These are phyloP conservation scores for Aspergillus sp. DNA, from an alignment of 2,329 filamentous ascomycete species.

Conservation along the genomic window DNA sequence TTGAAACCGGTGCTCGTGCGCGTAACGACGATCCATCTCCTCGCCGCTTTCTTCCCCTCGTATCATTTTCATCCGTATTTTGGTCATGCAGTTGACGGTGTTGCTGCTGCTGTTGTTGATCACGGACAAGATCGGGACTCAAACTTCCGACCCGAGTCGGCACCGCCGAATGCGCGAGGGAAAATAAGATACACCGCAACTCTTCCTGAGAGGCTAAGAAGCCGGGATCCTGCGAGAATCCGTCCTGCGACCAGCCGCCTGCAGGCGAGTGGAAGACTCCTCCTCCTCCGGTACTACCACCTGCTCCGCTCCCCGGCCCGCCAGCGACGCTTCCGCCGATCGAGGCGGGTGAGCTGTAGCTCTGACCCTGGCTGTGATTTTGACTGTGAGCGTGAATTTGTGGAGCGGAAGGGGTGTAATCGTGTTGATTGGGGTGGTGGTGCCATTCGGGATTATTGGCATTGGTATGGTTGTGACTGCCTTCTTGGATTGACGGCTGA, in stretches of 20 bases:
- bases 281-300: neutral
- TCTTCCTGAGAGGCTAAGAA: slow-evolving; percentile 49
- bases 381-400: neutral
- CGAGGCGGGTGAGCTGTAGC: neutral
- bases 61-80: neutral
- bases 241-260: slow-evolving; percentile 28
- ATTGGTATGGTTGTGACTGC: neutral
- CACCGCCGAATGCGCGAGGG: slow-evolving; percentile 45
- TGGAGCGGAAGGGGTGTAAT: neutral
- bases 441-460: neutral
- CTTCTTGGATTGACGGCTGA: neutral
- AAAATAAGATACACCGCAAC: slow-evolving; percentile 45
- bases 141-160: slow-evolving; percentile 43
- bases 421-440: too few species aligned
- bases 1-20: slow-evolving; percentile 26
- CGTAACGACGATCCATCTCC: slow-evolving; percentile 9
- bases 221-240: slow-evolving; percentile 39
- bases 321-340: neutral
- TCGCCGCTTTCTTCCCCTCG: neutral
- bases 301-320: too few species aligned
- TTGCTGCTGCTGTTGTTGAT: neutral
- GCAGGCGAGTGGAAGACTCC: slow-evolving; percentile 7
- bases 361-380: neutral
- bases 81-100: too few species aligned
- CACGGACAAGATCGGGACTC: slow-evolving; percentile 18